Evolutionary conservation across 2,329 filamentous ascomycete genomes (phyloP), one percentile per base, ranked within the genome.

Genomic region (Calonectria pteridis): DNA sequence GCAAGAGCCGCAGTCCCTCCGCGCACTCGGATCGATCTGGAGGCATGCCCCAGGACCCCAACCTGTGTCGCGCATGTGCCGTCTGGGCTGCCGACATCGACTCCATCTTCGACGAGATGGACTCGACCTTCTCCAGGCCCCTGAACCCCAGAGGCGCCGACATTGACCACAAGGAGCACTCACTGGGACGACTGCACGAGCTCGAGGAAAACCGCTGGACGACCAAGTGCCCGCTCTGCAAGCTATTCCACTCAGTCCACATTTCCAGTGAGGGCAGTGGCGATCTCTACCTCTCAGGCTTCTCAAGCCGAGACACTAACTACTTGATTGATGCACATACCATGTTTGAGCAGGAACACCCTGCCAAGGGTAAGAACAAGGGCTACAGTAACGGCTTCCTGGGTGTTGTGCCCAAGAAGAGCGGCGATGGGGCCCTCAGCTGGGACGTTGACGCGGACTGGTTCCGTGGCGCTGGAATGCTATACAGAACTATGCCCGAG

Each of bases 1-100:
- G 83, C 53, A 83, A 79, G 74, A 84, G 83, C 67, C 83, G 83
- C 46, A 84, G 82, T 40, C 82, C 82, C 5, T 84, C 83, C 35
- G 81, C 82, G 4, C 80, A 83, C 74, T 84, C 83, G 4, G 83
- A 84, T 53, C 76, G 76, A 46, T 81, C 77, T 29, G 80, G 76
- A 68, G 76, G 80, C 40, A 72, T 73, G 55, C 66, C 78, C 28
- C 75, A 82, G 18, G 83, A 84, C 29, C 81, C 82, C 3, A 78
- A 80, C 14, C 76, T 84, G 28, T 84, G 83, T 68, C 71, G 73
- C 16, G 73, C 78, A 3, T 84, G 83, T 68, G 79, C 82, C 28
- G 80, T 82, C 16, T 79, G 83, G 72, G 83, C 83, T 0, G 80
- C 79, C 13, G 83, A 84, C 50, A 81, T 84, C 51, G 82, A 84